These are phyloP conservation scores for Hypoxylon sp. DNA, from an alignment of 2,329 filamentous ascomycete genomes.

Conservation along the genomic window DNA sequence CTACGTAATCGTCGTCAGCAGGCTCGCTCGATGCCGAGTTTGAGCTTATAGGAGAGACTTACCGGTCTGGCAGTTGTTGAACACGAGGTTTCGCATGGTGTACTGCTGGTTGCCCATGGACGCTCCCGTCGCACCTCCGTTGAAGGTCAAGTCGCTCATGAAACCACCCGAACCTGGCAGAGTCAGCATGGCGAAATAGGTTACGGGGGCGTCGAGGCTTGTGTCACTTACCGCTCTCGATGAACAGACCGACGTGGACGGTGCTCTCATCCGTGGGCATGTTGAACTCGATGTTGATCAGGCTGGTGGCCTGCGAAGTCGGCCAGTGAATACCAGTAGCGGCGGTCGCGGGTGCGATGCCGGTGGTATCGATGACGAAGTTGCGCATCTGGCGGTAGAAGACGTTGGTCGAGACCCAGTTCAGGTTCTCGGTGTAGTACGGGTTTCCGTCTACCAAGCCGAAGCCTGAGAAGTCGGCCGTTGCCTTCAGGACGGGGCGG, in stretches of 20 bases:
- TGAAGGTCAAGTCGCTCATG: conserved; percentile 68
- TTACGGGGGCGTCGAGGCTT: neutral
- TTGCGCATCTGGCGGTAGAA: conserved; percentile 73
- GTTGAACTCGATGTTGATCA: conserved; percentile 60
- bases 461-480: conserved; percentile 60
- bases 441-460: conserved; percentile 66
- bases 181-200: conserved; percentile 4
- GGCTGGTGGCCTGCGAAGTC: conserved; percentile 65
- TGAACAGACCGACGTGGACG: conserved; percentile 46
- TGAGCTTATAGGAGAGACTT: neutral
- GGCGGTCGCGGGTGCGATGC: conserved; percentile 41
- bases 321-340: conserved; percentile 67
- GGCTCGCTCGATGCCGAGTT: neutral
- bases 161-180: conserved; percentile 50
- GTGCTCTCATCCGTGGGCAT: conserved; percentile 48
- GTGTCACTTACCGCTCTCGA: conserved; percentile 43
- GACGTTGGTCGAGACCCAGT: conserved; percentile 61
- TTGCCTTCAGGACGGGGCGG: conserved; percentile 62
- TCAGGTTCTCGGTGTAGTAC: conserved; percentile 52
- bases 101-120: conserved; percentile 75
- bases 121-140: conserved; percentile 65
- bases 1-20: conserved; percentile 40
- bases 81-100: conserved; percentile 71
- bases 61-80: conserved; percentile 69
- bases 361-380: conserved; percentile 64